phyloP scores from a whole-genome alignment of 306 rosid species.

The Fragaria iinumae region DNA sequence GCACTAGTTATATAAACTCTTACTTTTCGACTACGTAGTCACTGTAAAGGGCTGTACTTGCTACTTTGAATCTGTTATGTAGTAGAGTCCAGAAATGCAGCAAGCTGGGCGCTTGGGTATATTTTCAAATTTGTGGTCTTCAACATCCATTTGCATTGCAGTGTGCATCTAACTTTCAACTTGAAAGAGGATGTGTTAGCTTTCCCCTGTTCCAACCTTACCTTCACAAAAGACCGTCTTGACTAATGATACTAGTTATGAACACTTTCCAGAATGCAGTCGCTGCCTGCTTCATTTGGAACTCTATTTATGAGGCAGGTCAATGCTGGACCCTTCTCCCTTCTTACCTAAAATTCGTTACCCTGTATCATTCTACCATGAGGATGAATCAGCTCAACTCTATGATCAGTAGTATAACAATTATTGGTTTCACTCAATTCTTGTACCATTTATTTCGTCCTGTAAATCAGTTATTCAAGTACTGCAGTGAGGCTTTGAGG shows the following conservation, averaged over 20 bases:
- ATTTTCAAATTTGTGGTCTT: not conserved
- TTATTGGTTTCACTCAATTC: not conserved
- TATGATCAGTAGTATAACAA: not conserved
- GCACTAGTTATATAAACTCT: no score
- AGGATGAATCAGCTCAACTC: not conserved
- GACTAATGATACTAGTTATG: not conserved
- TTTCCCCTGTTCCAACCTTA: not conserved
- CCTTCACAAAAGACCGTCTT: not conserved
- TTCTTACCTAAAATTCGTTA: not conserved
- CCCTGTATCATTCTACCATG: not conserved
- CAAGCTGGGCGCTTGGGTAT: not conserved
- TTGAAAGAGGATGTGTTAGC: not conserved
- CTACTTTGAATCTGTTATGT: not conserved
- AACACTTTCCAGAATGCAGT: constrained; percentile 1
- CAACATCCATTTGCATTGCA: not conserved
- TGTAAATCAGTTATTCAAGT: not conserved
- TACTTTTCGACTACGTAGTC: not conserved
- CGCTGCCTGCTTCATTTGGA: constrained; percentile 2
- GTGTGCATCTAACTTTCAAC: not conserved
- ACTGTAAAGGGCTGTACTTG: not conserved
- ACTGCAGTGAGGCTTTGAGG: not conserved
- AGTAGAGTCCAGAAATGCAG: not conserved
- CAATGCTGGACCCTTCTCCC: constrained; percentile 2
- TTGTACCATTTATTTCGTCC: constrained; percentile 5
- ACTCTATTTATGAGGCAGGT: not conserved